These are phyloP conservation scores for Trapa incisa DNA, from an alignment of 345 rosid genomes.

Conservation along the genomic window DNA sequence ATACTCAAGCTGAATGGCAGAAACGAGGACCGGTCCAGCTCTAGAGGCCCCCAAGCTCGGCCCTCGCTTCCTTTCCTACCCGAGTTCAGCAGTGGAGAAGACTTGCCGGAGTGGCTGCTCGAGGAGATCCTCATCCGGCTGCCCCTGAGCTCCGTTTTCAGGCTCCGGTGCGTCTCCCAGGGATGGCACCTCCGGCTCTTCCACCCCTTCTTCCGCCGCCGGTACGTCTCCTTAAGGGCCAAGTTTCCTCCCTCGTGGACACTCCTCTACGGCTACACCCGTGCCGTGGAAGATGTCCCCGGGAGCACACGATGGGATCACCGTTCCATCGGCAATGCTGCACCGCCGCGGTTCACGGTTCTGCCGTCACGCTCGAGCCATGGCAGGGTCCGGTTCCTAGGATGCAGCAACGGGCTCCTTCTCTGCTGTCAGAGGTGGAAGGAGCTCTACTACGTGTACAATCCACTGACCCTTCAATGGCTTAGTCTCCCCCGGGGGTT, in stretches of 20 bases:
- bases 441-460: slow-evolving; percentile 2
- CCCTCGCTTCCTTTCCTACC: background rate
- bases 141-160: slow-evolving; percentile 4
- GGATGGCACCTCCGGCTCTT: slow-evolving; percentile 5
- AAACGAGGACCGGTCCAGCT: background rate
- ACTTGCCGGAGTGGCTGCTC: slow-evolving; percentile 6
- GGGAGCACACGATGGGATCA: background rate
- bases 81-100: background rate
- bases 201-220: slow-evolving; percentile 1
- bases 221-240: background rate
- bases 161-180: slow-evolving; percentile 8
- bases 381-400: background rate
- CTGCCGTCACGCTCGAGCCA: background rate
- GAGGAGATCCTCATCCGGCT: slow-evolving; percentile 5
- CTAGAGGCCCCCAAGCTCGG: background rate
- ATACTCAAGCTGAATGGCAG: background rate
- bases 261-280: background rate
- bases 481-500: background rate
- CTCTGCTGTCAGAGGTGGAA: slow-evolving; percentile 4
- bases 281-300: background rate
- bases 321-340: background rate
- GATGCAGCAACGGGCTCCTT: slow-evolving; percentile 4
- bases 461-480: slow-evolving; percentile 3
- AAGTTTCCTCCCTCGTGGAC: slow-evolving; percentile 2
- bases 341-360: background rate